Base-by-base conservation (phyloP, 345 rosid genomes). In the Citrus hindsii region DNA sequence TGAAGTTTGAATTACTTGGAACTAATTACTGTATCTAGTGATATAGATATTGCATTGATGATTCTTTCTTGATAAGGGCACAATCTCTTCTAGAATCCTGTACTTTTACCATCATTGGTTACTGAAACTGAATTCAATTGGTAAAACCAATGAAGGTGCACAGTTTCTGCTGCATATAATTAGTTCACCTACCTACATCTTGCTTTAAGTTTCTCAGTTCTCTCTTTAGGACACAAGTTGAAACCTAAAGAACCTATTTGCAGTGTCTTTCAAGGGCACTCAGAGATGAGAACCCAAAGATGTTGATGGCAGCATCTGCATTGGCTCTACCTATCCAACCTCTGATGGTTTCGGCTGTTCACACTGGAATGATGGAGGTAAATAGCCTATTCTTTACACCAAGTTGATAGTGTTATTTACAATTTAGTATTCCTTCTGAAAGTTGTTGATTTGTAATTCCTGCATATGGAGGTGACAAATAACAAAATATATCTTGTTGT, bases 331-430 rank as follows among this genome's bases (percentile, higher is more conserved):
- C 98, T 3, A 79, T 96, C 80, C 98, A 96, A 79, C 99, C 99
- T 28, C 87, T 92, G 64, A 92, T 96, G 97, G 99, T 96, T 79
- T 88, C 99, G 28, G 97, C 91, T 2, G 79, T 94, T 80, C 99
- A 94, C 85, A 88, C 97, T 7, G 99, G 99, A 77, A 88, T 96
- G 94, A 91, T 92, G 99, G 97, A 94, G 93, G 98, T 92, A 85
- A 77, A 25, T 38, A n/a, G 55, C 80, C 33, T 30, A 13, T 51
- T 79, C 32, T 40, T 32, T 6, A 56, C 55, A 72, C 46, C 61
- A 60, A 67, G 46, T 55, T 42, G 33, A 1, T 37, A 22, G 22
- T 60, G 71, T 69, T 48, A 38, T 25, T 32, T 33, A 30, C 16
- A 16, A 25, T 46, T 67, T 7, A 40, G 18, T 33, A 67, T 64